Percentiles rank a stretch among this genome's conserved stretches.
Evolutionary conservation across 2,329 filamentous ascomycete genomes (phyloP).

Genomic region (Cercospora sojina): DNA sequence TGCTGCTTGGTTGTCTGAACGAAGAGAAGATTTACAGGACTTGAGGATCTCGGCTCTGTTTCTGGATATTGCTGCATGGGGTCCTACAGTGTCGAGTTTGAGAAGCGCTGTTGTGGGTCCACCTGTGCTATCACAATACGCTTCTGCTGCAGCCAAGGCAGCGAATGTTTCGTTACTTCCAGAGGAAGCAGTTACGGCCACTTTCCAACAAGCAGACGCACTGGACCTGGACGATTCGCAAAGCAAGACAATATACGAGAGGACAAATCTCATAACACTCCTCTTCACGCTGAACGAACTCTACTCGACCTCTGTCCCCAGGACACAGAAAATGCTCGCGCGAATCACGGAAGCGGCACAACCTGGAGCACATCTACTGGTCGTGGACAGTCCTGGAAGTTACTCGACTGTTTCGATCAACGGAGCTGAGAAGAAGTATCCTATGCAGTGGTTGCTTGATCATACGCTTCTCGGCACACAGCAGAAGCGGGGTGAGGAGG

Average conservation of each 20-base stretch:
- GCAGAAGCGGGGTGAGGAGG: conserved; percentile 18
- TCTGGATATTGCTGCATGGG: conserved; percentile 84
- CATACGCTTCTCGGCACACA: conserved; percentile 63
- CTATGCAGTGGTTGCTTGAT: conserved; percentile 91
- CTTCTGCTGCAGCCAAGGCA: conserved; percentile 47
- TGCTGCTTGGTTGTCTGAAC: conserved; percentile 49
- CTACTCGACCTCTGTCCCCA: conserved; percentile 72
- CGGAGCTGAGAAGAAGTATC: conserved; percentile 65
- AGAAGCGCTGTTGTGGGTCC: conserved; percentile 55
- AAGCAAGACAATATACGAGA: conserved; percentile 29
- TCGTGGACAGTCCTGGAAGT: conserved; percentile 89
- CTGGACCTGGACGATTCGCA: conserved; percentile 46
- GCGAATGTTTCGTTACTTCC: conserved; percentile 42
- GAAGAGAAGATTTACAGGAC: background rate
- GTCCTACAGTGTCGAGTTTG: conserved; percentile 59
- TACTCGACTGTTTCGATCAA: conserved; percentile 77
- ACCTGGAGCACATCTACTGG: conserved; percentile 67
- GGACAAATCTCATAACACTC: conserved; percentile 64
- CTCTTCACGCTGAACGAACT: conserved; percentile 97
- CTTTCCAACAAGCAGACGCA: conserved; percentile 54
- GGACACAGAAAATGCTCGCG: conserved; percentile 75
- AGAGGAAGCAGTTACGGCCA: conserved; percentile 36
- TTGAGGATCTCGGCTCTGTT: conserved; percentile 52
- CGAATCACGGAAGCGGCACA: conserved; percentile 60
- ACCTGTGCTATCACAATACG: conserved; percentile 48